A percentile compares a stretch with the other conserved stretches of the same genome.
Conservation (phyloP, 768 basidiomycete genomes). For the Tulasnella sp. region DNA sequence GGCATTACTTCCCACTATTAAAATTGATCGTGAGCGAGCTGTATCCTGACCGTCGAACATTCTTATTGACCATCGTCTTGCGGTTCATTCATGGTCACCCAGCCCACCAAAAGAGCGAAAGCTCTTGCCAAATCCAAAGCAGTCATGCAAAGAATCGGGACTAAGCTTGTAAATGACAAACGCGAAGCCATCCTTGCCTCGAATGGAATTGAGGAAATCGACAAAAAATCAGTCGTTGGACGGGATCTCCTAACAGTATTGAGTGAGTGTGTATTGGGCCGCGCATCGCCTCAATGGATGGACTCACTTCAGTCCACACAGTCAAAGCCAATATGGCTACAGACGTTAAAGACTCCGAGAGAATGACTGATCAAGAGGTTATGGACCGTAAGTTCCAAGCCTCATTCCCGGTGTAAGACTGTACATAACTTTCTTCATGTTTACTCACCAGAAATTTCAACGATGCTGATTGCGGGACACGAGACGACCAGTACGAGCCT, state of each 20-base stretch:
- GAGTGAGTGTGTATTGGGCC: neutral
- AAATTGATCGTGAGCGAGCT: neutral
- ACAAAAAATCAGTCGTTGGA: neutral
- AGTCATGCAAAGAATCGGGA: neutral
- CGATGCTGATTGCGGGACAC: slow-evolving; percentile 53
- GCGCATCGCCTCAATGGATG: slow-evolving; percentile 33
- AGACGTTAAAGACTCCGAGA: slow-evolving; percentile 29
- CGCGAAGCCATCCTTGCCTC: neutral
- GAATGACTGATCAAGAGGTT: slow-evolving; percentile 32
- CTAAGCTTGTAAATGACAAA: neutral
- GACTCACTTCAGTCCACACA: slow-evolving; percentile 31
- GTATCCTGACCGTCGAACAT: neutral
- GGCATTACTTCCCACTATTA: neutral
- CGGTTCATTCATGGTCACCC: neutral
- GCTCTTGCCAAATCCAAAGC: neutral
- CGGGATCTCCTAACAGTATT: neutral
- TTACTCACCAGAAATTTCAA: slow-evolving; percentile 45
- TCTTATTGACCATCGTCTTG: neutral
- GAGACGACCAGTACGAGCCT: slow-evolving; percentile 46
- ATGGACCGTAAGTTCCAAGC: slow-evolving; percentile 24
- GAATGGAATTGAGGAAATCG: neutral
- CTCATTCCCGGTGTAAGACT: neutral
- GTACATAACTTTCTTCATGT: neutral
- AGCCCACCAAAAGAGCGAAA: slow-evolving; percentile 1
- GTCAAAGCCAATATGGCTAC: slow-evolving; percentile 33